Conservation (phyloP, 164 flowering plant species). For the Vitis labrusca region DNA sequence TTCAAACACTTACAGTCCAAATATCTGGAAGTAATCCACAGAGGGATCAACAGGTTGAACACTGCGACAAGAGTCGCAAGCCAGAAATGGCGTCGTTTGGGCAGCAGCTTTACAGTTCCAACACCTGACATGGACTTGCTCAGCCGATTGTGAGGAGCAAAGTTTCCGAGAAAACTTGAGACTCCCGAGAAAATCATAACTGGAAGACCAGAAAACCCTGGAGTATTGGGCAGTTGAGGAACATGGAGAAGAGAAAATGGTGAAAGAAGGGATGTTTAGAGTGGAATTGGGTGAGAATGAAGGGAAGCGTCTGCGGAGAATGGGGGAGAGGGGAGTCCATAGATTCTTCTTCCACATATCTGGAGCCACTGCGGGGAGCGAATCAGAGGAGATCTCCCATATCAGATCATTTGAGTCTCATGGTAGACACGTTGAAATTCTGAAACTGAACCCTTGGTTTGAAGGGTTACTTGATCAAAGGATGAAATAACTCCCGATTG, state of each 20-base stretch:
- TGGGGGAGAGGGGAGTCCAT: slow-evolving; percentile 12
- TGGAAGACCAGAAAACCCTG: background rate
- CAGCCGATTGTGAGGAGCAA: slow-evolving; percentile 29
- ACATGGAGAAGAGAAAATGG: background rate
- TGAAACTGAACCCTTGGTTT: too few species aligned
- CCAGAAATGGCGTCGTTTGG: slow-evolving; percentile 44
- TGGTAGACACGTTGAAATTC: too few species aligned
- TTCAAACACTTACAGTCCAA: slow-evolving; percentile 59
- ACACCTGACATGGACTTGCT: slow-evolving; percentile 27
- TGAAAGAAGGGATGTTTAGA: background rate
- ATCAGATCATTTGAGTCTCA: too few species aligned
- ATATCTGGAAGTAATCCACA: slow-evolving; percentile 81
- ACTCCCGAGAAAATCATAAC: background rate
- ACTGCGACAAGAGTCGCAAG: slow-evolving; percentile 61
- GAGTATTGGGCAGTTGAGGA: background rate
- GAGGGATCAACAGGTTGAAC: slow-evolving; percentile 80
- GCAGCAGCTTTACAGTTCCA: slow-evolving; percentile 57
- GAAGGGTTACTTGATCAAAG: too few species aligned
- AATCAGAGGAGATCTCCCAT: too few species aligned
- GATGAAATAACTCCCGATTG: too few species aligned
- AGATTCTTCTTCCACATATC: slow-evolving; percentile 8
- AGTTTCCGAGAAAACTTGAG: slow-evolving; percentile 9
- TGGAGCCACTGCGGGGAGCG: too few species aligned
- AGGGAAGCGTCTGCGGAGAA: slow-evolving; percentile 10
- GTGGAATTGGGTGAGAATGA: background rate